Base-by-base conservation (phyloP, 192 early-diverging fungal genomes). In the Backusella tuberculispora region DNA sequence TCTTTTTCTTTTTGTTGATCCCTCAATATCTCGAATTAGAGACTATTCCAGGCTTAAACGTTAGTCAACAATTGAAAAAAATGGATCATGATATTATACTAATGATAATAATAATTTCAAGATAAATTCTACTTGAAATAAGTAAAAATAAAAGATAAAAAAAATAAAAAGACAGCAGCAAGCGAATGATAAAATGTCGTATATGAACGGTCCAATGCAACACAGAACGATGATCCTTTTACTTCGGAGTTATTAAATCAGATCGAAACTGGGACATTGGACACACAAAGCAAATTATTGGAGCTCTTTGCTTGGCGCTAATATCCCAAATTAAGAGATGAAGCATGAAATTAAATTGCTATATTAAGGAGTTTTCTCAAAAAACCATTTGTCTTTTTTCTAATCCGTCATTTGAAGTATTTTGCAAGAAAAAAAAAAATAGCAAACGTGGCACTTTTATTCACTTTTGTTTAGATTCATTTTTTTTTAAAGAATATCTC, bases 271-370 rank as follows among this genome's bases (percentile, higher is more conserved):
- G 53, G 53, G 19, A 10, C 12, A 48, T 60, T 60, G 53, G 53
- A 60, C 53, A 60, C 53, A 60, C 29, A 34, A 34, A 60, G 21
- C 21, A 60, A 10, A 60, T 60, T 14, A 60, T 60, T 60, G 53
- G 53, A 60, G 53, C 24, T 60, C 29, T 26, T 26, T 26, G 21
- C 53, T 60, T 60, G 53, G 53, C 53, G 53, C 53, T 24, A 26
- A 60, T 60, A 10, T 26, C 29, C 53, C 53, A 60, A 26, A 60
- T 26, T 19, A 60, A 60, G 53, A 60, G 53, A 60, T 60, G 10
- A 60, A 60, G 21, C 53, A 60, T 60, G 53, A 60, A 60, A 60
- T 60, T 60, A 60, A 60, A 60, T 60, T 60, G 21, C 53, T 60
- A 60, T 60, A 60, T 60, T 60, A n/a, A n/a, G 21, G 26, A 26